Evolutionary conservation across 2,329 filamentous ascomycete species (phyloP), one percentile per base, ranked within the genome.

Genomic region (Geosmithia morbida): DNA sequence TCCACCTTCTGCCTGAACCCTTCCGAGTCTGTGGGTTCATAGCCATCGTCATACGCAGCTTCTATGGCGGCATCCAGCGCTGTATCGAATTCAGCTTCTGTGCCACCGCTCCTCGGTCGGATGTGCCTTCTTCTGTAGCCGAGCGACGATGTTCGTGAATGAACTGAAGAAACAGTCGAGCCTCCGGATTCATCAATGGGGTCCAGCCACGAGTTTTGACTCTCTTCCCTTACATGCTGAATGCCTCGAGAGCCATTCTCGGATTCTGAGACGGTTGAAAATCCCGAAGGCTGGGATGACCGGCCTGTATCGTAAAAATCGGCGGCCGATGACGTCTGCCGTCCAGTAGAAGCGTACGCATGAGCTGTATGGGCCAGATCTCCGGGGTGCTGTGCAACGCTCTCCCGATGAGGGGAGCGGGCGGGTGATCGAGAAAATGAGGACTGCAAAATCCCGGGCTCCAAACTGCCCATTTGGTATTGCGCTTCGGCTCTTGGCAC

Each of bases 21-120:
- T 20, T 68, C 66, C 7, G 71, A 63, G 17, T 72, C 71, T 61
- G 76, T 79, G 3, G 85, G 85, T 58, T 95, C 88, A 52, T 87
- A 85, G 1, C 86, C 86, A 52, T 96, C 88, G 60, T 95, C 85
- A 61, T 97, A 98, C 5, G 90, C 92, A 46, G 90, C 90, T 63
- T 97, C 92, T 8, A 97, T 89, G 14, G 92, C 92, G 20, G 89
- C 90, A 65, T 97, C 90, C 42, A 97, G 72, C 3, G 92, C 92
- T 8, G 87, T 88, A 63, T 96, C 89, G 54, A 97, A 95, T 58
- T 95, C 89, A 7, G 86, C 83, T 60, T 94, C 87, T 0, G 87
- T 92, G 29, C 75, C 79, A 43, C 80, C 81, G 52, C 85, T 90
- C 2, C 73, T 60, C 37, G 71, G 72, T 45, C 83, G 78, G 47